These are phyloP conservation scores for Triticum urartu DNA, from an alignment of 176 grass and related monocot genomes.

Conservation along the genomic window DNA sequence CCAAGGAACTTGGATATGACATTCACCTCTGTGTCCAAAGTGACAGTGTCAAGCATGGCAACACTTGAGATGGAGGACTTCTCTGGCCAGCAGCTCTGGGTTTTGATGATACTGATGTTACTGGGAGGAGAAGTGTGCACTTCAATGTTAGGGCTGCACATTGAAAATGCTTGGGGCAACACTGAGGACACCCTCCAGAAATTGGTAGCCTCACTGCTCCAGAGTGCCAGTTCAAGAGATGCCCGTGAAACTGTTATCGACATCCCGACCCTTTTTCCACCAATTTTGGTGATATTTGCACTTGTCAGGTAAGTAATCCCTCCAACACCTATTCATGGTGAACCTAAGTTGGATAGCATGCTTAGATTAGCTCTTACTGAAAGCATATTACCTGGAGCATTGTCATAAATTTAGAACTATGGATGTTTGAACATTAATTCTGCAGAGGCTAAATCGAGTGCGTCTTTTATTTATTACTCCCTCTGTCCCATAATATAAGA, in stretches of 20 bases:
- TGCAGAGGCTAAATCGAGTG: no score
- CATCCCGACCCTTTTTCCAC: conserved; percentile 42
- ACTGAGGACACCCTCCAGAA: conserved; percentile 34
- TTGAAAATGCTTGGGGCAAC: neutral
- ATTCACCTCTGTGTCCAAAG: conserved; percentile 54
- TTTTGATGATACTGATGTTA: conserved; percentile 55
- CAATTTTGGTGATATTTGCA: conserved; percentile 50
- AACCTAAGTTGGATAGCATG: neutral
- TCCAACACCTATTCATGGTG: neutral
- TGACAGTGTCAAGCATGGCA: conserved; percentile 63
- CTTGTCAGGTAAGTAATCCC: conserved; percentile 63
- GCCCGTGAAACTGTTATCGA: conserved; percentile 48
- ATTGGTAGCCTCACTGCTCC: conserved; percentile 42
- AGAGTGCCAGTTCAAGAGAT: conserved; percentile 49
- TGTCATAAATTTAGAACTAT: neutral
- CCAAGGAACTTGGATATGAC: conserved; percentile 49
- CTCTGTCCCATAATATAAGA: no score
- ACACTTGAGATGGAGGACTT: conserved; percentile 59
- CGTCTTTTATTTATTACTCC: no score
- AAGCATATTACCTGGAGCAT: neutral
- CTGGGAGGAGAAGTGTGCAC: conserved; percentile 59
- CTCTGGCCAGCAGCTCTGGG: conserved; percentile 49
- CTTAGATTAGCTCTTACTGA: neutral
- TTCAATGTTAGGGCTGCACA: conserved; percentile 39
- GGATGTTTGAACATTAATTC: neutral